Evolutionary conservation across 176 grass and related monocot species (phyloP), one percentile per base, ranked within the genome.

Genomic region (Eleusine indica): DNA sequence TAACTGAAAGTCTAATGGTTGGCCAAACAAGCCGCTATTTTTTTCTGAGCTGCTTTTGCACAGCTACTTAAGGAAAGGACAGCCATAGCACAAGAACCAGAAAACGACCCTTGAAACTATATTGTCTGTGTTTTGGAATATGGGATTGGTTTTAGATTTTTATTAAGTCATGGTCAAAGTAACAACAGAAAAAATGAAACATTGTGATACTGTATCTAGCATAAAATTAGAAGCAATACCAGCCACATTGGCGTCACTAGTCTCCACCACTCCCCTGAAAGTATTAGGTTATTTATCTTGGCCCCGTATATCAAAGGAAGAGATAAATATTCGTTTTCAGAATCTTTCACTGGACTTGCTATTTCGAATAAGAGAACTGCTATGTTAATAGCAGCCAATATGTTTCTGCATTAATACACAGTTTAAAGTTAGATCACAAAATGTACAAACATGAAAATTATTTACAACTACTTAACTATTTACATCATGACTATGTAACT

Each of bases 201-300:
- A 52, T 22, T 54, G 6, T 65, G 29, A 29, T 43, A 16, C 41
- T n/a, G n/a, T 21, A 74, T 71, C 58, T 4, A 73, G 10, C 47
- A 80, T 16, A 74, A 7, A 86, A 53, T 13, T 43, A 86, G 70
- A 76, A 68, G 30, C 3, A 78, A 67, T 95, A 95, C 93, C 90
- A 95, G 85, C 75, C 89, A 95, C 93, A 95, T 95, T 62, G 93
- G 93, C 51, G 93, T 95, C 58, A 95, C 54, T 68, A 95, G 82
- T 76, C 93, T 86, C 93, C 93, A 95, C 93, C 93, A 95, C 76
- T 95, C 93, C 43, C 93, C 93, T 19, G 87, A 87, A 79, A 95
- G 88, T 80, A 95, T 95, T 64, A 95, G 66, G 57, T 90, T 84
- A 68, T 95, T 95, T 73, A 95, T 86, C 86, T 95, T 95, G 37